Base-by-base conservation (phyloP, 2,329 filamentous ascomycete species). In the Nothophoma quercina region DNA sequence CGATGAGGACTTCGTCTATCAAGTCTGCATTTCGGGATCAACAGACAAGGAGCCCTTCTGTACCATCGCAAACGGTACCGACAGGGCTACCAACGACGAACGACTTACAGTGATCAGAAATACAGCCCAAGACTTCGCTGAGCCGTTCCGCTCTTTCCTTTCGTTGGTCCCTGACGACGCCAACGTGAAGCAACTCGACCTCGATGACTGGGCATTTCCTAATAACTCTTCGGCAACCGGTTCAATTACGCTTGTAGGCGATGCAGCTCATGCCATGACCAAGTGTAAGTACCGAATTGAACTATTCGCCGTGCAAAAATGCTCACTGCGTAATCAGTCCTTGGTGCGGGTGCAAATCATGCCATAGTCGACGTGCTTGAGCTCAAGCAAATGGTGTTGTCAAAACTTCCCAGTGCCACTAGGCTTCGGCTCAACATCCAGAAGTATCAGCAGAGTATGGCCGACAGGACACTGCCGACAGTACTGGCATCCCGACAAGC, bases 181-280 rank as follows among this genome's bases (percentile, higher is more conserved):
- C 5, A 30, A 34, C 4, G 36, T 58, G n/a, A 51, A 50, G 32
- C 29, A 32, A 25, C 40, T 58, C 18, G 25, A 52, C 7, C 33
- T 58, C n/a, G 51, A 52, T 23, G 56, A 58, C 39, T 58, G 41
- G 12, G 23, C 22, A 10, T 45, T 45, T 4, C 34, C 5, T 19
- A 25, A 26, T 8, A 23, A 47, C 5, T 25, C 4, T 1, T 10
- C 15, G 23, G 40, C 41, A 2, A 12, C 44, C 7, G 18, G 35
- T 25, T 28, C 23, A 30, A 30, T 39, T 13, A 44, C 40, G 2
- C 36, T 57, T 12, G 35, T 57, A 10, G 55, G 50, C 5, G 50
- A 54, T 32, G 50, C 55, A 10, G 30, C 51, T 29, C 55, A 51
- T 28, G 40, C 55, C 5, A 57, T 57, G 50, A 39, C 55, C 4